Evolutionary conservation across 306 rosid genomes (phyloP).

Genomic region (Prunus armeniaca): DNA sequence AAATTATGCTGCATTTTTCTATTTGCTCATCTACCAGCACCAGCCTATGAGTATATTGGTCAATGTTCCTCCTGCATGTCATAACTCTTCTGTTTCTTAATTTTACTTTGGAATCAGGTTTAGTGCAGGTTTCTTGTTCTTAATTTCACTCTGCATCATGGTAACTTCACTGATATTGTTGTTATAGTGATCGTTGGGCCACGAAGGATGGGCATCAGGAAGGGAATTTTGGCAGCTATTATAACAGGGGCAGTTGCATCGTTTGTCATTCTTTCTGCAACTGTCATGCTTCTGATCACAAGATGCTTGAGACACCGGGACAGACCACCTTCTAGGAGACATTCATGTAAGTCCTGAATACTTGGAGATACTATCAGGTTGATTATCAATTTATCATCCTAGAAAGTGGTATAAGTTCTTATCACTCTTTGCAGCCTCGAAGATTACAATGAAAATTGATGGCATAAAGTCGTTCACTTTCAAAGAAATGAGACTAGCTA

Average conservation of each 20-base stretch:
- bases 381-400: constrained; percentile 2
- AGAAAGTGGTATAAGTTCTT: constrained; percentile 19
- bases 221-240: constrained; percentile 38
- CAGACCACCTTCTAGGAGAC: constrained; percentile 45
- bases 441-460: constrained; percentile 54
- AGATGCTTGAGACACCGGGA: constrained; percentile 34
- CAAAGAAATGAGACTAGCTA: constrained; percentile 69
- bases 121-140: constrained; percentile 10
- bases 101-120: too few species aligned
- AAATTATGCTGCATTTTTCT: constrained; percentile 7
- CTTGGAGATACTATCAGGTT: constrained; percentile 5
- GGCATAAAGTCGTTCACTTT: constrained; percentile 70
- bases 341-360: constrained; percentile 42
- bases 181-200: constrained; percentile 27
- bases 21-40: background rate
- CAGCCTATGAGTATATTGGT: too few species aligned
- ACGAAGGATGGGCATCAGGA: constrained; percentile 23
- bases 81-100: background rate
- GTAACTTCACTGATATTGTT: constrained; percentile 4
- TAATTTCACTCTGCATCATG: background rate
- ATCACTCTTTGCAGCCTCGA: constrained; percentile 50
- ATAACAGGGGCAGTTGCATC: constrained; percentile 48
- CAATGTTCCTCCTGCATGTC: background rate
- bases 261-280: constrained; percentile 37
- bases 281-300: constrained; percentile 36